Percentiles rank a stretch among this genome's conserved stretches.
Conservation (phyloP, 192 early-diverging fungal genomes). For the Thoreauomyces humboldtii region DNA sequence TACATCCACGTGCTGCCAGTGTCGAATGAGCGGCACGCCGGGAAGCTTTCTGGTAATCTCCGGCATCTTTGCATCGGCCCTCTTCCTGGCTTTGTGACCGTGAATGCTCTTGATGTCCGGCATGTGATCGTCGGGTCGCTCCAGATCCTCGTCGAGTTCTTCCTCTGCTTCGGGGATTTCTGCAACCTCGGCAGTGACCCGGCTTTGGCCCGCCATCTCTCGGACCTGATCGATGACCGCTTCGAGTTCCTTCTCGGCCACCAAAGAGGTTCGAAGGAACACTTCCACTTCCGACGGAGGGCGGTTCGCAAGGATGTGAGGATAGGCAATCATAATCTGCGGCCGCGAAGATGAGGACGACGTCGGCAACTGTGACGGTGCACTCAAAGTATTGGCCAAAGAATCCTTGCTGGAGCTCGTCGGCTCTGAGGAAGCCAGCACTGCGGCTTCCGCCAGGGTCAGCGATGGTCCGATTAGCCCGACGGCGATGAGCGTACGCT, state of each 20-base stretch:
- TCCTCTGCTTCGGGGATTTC: slow-evolving; percentile 26
- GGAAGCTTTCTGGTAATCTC: slow-evolving; percentile 16
- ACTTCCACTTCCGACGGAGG: slow-evolving; percentile 37
- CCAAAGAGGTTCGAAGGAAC: slow-evolving; percentile 37
- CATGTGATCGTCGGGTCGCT: slow-evolving; percentile 12
- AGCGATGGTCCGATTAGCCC: slow-evolving; percentile 27
- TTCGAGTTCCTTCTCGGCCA: slow-evolving; percentile 39
- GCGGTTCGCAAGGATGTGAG: slow-evolving; percentile 27
- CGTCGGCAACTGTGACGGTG: not conserved
- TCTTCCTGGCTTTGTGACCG: not conserved
- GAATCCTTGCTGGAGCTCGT: not conserved
- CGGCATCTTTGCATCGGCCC: not conserved
- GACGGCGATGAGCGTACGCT: slow-evolving; percentile 30
- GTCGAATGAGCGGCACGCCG: slow-evolving; percentile 10
- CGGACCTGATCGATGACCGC: slow-evolving; percentile 49
- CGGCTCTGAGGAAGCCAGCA: not conserved
- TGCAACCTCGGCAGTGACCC: slow-evolving; percentile 39
- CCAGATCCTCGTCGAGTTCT: not conserved
- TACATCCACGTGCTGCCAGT: slow-evolving; percentile 13
- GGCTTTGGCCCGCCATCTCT: slow-evolving; percentile 33
- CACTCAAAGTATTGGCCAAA: not conserved
- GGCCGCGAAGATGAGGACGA: not conserved
- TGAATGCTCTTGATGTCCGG: slow-evolving; percentile 16
- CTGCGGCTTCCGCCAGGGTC: not conserved
- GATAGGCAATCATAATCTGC: slow-evolving; percentile 19